Evolutionary conservation across 2,329 filamentous ascomycete species (phyloP).

Genomic region (Sclerotinia glacialis): DNA sequence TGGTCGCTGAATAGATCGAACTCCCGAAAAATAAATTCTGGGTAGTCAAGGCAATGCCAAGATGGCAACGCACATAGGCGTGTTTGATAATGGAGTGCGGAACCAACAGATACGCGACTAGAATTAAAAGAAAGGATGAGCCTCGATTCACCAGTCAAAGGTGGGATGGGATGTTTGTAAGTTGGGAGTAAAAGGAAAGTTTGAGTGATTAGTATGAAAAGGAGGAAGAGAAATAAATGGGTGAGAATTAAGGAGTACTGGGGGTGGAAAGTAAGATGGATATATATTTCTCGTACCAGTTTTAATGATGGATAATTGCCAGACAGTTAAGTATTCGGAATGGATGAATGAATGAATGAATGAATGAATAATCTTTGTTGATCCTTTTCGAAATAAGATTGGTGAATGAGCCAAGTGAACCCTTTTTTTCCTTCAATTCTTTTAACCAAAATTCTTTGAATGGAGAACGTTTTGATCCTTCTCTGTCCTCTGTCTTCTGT

Average conservation of each 20-base stretch:
- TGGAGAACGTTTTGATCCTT: background rate
- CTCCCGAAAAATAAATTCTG: conserved; percentile 3
- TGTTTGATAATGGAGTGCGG: conserved; percentile 19
- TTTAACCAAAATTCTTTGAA: background rate
- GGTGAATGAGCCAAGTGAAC: background rate
- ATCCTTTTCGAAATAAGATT: conserved; percentile 9
- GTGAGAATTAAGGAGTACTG: background rate
- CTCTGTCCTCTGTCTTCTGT: background rate
- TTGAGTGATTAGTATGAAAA: background rate
- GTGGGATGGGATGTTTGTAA: background rate
- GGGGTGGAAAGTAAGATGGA: background rate
- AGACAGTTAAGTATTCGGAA: background rate
- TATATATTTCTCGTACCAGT: conserved; percentile 8
- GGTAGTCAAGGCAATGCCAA: conserved; percentile 14
- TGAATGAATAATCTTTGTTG: background rate
- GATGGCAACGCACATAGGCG: conserved; percentile 15
- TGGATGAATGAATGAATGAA: background rate
- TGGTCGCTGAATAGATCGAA: conserved; percentile 5
- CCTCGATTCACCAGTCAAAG: background rate
- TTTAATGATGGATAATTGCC: background rate
- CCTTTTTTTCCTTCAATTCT: background rate
- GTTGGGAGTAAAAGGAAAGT: background rate
- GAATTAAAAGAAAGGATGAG: conserved; percentile 1
- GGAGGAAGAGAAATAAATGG: background rate
- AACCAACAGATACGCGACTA: conserved; percentile 9